Base-by-base conservation (phyloP, 306 rosid genomes). In the Lathyrus oleraceus region DNA sequence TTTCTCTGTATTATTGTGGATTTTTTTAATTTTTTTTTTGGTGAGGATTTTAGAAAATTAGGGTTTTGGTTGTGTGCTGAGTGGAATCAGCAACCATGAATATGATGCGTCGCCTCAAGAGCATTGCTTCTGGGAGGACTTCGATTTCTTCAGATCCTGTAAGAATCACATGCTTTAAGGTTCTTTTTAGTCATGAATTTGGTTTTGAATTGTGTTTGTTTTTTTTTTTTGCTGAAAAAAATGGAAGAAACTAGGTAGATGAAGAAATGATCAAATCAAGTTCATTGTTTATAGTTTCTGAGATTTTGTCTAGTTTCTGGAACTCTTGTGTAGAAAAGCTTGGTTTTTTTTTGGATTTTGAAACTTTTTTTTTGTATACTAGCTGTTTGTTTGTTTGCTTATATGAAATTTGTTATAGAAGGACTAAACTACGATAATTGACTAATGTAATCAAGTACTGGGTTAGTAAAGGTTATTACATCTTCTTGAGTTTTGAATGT, bases 51-150 rank as follows among this genome's bases (percentile, higher is more conserved):
- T 81, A 42, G 76, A 76, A 58, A 72, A 43, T 84, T 89, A 82
- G 69, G 76, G 35, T 53, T 69, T 72, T 47, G 71, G 38, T 67
- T 43, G 78, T 35, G 39, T 35, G 7, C 2, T 35, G 39, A 53
- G 47, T 8, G 78, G 19, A 51, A 59, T 39, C 49, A 30, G 52
- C 71, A 61, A 78, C 68, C 79, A 91, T 91, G 96, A 87, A 89
- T 84, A 87, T 92, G 95, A 89, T 92, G 97, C 90, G 97, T 54
- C 79, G 97, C 77, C 80, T 92, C 30, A 92, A 89, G 89, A 92
- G 96, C 96, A 87, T 92, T 89, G 90, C 97, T 52, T 89, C 96
- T 17, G 97, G 97, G 47, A 82, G 97, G 74, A 82, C 87, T 60
- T 92, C 97, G 5, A 59, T 92, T 84, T 92, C 97, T 13, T 92